A percentile compares a stretch with the other conserved stretches of the same genome.
These are phyloP conservation scores for Vaccinium corymbosum DNA, from an alignment of 148 eudicot genomes.

Conservation along the genomic window DNA sequence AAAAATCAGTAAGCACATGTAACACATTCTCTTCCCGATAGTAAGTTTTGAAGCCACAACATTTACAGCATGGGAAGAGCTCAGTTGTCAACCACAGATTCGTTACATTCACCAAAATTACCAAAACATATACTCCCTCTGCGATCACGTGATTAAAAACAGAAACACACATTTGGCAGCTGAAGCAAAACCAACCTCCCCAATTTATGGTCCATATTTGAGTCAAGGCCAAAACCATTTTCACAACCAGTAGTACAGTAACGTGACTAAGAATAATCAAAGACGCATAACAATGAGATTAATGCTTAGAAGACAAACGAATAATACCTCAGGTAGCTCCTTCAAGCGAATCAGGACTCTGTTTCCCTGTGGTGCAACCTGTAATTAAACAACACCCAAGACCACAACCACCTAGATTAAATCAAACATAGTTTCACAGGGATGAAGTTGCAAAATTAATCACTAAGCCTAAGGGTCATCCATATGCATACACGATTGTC, in stretches of 20 bases:
- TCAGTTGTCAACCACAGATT: not conserved
- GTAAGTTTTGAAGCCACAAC: not conserved
- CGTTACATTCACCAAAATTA: not conserved
- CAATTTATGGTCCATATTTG: not conserved
- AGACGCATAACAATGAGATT: not conserved
- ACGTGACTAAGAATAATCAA: not conserved
- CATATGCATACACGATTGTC: not conserved
- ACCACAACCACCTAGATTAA: not conserved
- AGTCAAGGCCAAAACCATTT: not conserved
- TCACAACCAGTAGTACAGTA: not conserved
- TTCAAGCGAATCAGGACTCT: slow-evolving; percentile 83
- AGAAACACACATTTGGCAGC: not conserved
- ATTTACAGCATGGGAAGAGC: not conserved
- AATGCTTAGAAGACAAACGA: not conserved
- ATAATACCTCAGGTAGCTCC: slow-evolving; percentile 68
- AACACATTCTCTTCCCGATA: not conserved
- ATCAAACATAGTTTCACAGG: not conserved
- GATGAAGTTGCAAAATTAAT: not conserved
- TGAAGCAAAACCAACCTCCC: not conserved
- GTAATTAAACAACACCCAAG: slow-evolving; percentile 3
- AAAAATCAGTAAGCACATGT: not conserved
- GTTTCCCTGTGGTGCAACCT: slow-evolving; percentile 92
- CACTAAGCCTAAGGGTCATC: not conserved
- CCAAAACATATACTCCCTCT: not conserved
- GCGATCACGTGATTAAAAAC: not conserved